Base-by-base conservation (phyloP, 306 rosid species). In the Cucurbita moschata region DNA sequence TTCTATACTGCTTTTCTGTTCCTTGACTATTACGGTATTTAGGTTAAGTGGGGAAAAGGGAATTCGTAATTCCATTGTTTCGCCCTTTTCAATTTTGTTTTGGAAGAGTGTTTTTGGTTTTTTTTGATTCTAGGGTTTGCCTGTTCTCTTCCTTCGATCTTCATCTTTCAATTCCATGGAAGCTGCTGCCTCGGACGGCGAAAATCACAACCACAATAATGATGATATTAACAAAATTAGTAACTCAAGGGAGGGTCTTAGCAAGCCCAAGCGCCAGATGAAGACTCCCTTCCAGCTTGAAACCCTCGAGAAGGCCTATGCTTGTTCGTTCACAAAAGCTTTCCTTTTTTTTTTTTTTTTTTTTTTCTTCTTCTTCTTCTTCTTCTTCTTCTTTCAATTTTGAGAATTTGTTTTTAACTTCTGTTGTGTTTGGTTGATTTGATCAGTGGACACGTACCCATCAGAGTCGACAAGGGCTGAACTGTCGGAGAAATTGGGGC, bases 251-350 rank as follows among this genome's bases (percentile, higher is more conserved):
- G 99, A 95, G 64, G 97, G 96, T 65, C 91, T 82, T 57, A 84
- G 92, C 91, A 95, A 85, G 79, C 96, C 97, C 75, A 91, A 95
- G 89, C 96, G 99, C 38, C 99, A 95, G 89, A 91, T 95, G 99
- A 95, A 95, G 82, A 95, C 99, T 19, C 99, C 99, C 8, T 95
- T 86, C 65, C 99, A 95, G 90, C 97, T 95, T 75, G 99, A 95
- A 74, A 76, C 85, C 70, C 86, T 95, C 13, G 99, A 95, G 85
- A 95, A 89, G 77, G 96, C 99, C 64, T 95, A 88, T 82, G 87
- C 96, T 21, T 46, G 99, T 95, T 61, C 8, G 96, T 88, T 18
- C 10, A 14, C 55, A 3, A 12, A 19, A 19, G 13, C 14, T n/a
- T 11, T 69, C 42, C 30, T 74, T 39, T 77, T n/a, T 13, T 39